phyloP scores from a whole-genome alignment of 176 grass and related monocot species.

The Chloris gayana region DNA sequence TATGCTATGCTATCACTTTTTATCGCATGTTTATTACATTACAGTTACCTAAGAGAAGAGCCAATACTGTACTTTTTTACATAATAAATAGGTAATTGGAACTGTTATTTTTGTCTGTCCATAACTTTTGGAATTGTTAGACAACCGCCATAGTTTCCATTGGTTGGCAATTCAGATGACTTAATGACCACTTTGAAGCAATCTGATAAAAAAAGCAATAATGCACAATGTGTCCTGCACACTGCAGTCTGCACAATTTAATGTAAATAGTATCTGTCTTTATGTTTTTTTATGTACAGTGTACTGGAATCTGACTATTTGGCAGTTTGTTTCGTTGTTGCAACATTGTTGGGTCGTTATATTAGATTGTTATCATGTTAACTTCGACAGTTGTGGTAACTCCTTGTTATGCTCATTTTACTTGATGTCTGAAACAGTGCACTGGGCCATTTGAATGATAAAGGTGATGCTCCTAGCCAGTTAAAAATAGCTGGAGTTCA shows the following conservation, averaged over 20 bases:
- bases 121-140: neutral
- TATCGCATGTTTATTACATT: slow-evolving; percentile 14
- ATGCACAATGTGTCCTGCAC: neutral
- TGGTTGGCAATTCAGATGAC: neutral
- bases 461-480: slow-evolving; percentile 57
- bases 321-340: slow-evolving; percentile 14
- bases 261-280: neutral
- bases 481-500: slow-evolving; percentile 85
- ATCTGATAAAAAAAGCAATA: slow-evolving; percentile 1
- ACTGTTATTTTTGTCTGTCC: neutral
- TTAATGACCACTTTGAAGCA: slow-evolving; percentile 14
- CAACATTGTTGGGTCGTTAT: neutral
- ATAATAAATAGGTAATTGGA: neutral
- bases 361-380: neutral
- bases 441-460: slow-evolving; percentile 60
- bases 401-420: slow-evolving; percentile 24
- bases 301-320: neutral
- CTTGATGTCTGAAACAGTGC: slow-evolving; percentile 49
- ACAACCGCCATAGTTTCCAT: neutral
- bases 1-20: slow-evolving; percentile 25
- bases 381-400: slow-evolving; percentile 8
- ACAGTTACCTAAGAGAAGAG: slow-evolving; percentile 13
- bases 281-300: neutral
- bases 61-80: neutral
- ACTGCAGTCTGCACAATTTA: neutral